phyloP scores from a whole-genome alignment of 148 eudicot genomes.

The Rhododendron griersonianum region DNA sequence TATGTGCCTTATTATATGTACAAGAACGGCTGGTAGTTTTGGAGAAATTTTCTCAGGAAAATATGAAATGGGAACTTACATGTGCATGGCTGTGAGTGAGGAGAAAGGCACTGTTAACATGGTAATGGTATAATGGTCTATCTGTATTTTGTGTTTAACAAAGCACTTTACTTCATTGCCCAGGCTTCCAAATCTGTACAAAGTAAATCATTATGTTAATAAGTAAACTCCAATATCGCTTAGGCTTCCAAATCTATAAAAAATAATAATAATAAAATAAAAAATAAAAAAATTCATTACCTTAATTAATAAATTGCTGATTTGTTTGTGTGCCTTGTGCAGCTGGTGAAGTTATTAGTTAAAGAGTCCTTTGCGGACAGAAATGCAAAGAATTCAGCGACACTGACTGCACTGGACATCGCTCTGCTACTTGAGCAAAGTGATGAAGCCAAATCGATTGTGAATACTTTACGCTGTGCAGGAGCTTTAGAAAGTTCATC shows the following conservation, averaged over 20 bases:
- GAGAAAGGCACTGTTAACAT: not conserved
- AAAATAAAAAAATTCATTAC: no score
- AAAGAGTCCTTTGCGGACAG: no score
- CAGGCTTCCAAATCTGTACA: not conserved
- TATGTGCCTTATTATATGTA: not conserved
- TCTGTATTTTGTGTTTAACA: not conserved
- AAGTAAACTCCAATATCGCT: not conserved
- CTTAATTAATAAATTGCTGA: no score
- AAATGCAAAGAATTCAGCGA: no score
- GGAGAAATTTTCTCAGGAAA: not conserved
- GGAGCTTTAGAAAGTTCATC: not conserved
- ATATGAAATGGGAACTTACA: not conserved
- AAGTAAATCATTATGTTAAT: not conserved
- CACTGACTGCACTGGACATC: not conserved
- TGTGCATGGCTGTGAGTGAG: not conserved
- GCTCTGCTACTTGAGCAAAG: not conserved
- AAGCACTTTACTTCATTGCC: not conserved
- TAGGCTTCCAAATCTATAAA: no score
- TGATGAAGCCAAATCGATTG: not conserved
- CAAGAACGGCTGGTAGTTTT: not conserved
- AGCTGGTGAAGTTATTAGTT: no score
- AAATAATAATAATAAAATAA: no score
- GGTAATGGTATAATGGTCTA: not conserved
- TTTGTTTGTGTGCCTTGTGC: no score
- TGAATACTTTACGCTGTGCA: not conserved